Percentiles rank a stretch among this genome's conserved stretches.
These are phyloP conservation scores for Suillus discolor DNA, from an alignment of 768 basidiomycete genomes.

Conservation along the genomic window DNA sequence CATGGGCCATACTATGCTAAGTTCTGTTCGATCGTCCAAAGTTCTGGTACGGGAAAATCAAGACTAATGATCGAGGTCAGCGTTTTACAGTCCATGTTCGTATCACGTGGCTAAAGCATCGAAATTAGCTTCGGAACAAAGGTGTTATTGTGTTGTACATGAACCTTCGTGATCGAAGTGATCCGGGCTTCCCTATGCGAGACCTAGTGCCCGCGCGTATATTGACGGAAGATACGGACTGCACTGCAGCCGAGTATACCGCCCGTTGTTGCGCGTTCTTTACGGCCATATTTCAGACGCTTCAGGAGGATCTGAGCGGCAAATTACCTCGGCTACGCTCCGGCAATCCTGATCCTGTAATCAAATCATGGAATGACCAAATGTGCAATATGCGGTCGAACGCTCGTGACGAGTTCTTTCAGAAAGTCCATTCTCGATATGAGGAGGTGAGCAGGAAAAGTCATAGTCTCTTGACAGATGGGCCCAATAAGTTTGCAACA, in stretches of 20 bases:
- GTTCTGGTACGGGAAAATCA: slow-evolving; percentile 25
- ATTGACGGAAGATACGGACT: slow-evolving; percentile 9
- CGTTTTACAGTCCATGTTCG: background rate
- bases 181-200: slow-evolving; percentile 16
- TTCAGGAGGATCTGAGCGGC: slow-evolving; percentile 4
- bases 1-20: slow-evolving; percentile 11
- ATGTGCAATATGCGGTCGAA: background rate
- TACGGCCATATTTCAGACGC: slow-evolving; percentile 14
- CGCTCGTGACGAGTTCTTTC: slow-evolving; percentile 4
- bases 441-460: background rate
- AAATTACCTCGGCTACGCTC: background rate
- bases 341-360: background rate
- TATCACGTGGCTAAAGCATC: background rate
- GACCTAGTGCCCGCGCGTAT: slow-evolving; percentile 19
- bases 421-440: background rate
- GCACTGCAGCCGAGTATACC: slow-evolving; percentile 2
- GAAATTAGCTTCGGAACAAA: slow-evolving; percentile 14
- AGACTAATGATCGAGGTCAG: slow-evolving; percentile 15
- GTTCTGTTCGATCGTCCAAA: slow-evolving; percentile 19
- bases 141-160: slow-evolving; percentile 22
- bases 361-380: background rate
- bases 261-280: slow-evolving; percentile 16
- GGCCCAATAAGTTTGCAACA: background rate
- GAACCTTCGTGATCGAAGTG: slow-evolving; percentile 11
- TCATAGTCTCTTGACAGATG: background rate